Conservation (phyloP, 495 filamentous ascomycete genomes). For the Pyrenula aspistea region DNA sequence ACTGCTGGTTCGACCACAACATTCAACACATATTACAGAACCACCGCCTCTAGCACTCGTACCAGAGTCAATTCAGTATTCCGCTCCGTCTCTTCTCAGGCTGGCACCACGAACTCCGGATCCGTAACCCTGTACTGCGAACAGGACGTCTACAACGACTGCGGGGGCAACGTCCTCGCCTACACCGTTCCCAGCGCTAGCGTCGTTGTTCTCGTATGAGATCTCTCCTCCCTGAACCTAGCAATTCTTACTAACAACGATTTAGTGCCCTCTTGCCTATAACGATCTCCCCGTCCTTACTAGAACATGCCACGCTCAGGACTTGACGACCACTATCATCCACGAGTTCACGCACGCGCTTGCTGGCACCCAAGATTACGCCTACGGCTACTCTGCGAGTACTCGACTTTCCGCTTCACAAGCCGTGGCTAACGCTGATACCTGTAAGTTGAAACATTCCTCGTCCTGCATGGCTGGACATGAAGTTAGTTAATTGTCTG, state of each 20-base stretch:
- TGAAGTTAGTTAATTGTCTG: too few species aligned
- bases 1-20: constrained; percentile 32
- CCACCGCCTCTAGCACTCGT: constrained; percentile 27
- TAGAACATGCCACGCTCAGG: constrained; percentile 40
- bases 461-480: too few species aligned
- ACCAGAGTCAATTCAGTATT: constrained; percentile 39
- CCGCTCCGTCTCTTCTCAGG: constrained; percentile 36
- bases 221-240: neutral
- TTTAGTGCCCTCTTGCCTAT: constrained; percentile 40
- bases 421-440: constrained; percentile 49
- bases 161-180: constrained; percentile 38
- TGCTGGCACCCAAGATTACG: constrained; percentile 44
- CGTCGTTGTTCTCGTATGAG: constrained; percentile 4
- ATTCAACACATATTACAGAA: constrained; percentile 52
- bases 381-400: constrained; percentile 44
- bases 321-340: constrained; percentile 45
- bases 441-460: too few species aligned
- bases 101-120: constrained; percentile 26
- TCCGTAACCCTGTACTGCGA: constrained; percentile 37
- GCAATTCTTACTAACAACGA: neutral
- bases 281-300: constrained; percentile 29
- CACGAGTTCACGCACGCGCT: constrained; percentile 52
- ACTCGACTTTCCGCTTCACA: constrained; percentile 24
- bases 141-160: constrained; percentile 34
- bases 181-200: constrained; percentile 41